Evolutionary conservation across 2,329 filamentous ascomycete genomes (phyloP).

Genomic region (Elsinoe fawcettii): DNA sequence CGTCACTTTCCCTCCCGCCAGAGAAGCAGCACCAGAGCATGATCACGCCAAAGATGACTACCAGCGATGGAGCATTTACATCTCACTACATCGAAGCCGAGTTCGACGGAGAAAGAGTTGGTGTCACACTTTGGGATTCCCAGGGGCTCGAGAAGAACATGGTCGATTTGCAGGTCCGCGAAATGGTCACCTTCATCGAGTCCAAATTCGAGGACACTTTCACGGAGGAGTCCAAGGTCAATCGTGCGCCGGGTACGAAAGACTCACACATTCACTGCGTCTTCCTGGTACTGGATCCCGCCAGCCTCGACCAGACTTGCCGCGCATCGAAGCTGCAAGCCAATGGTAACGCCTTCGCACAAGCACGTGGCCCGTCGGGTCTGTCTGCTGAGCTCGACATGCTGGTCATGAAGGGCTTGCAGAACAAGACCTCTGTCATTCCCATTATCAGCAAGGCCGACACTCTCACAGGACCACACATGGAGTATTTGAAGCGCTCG

Average conservation of each 20-base stretch:
- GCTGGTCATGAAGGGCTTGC: constrained; percentile 77
- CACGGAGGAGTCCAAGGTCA: constrained; percentile 92
- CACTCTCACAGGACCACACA: constrained; percentile 90
- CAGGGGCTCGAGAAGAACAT: constrained; percentile 90
- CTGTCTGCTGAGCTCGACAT: constrained; percentile 86
- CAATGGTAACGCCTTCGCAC: constrained; percentile 43
- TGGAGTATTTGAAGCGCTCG: constrained; percentile 81
- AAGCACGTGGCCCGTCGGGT: constrained; percentile 45
- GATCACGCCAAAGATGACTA: constrained; percentile 13
- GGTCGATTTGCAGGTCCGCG: constrained; percentile 85
- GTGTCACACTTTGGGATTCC: constrained; percentile 93
- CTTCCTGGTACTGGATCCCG: constrained; percentile 84
- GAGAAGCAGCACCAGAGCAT: constrained; percentile 54
- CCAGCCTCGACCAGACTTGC: constrained; percentile 75
- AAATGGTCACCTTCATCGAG: constrained; percentile 87
- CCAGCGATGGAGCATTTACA: constrained; percentile 53
- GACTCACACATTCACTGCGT: constrained; percentile 97
- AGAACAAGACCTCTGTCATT: constrained; percentile 91
- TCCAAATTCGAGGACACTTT: constrained; percentile 99
- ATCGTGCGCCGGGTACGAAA: constrained; percentile 82
- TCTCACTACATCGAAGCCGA: constrained; percentile 91
- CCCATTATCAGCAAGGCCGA: constrained; percentile 95
- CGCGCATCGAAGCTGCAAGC: constrained; percentile 24
- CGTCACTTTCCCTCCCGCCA: constrained; percentile 70
- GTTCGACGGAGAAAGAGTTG: constrained; percentile 83